These are phyloP conservation scores for Fremontodendron californicum DNA, from an alignment of 345 rosid species.

Conservation along the genomic window DNA sequence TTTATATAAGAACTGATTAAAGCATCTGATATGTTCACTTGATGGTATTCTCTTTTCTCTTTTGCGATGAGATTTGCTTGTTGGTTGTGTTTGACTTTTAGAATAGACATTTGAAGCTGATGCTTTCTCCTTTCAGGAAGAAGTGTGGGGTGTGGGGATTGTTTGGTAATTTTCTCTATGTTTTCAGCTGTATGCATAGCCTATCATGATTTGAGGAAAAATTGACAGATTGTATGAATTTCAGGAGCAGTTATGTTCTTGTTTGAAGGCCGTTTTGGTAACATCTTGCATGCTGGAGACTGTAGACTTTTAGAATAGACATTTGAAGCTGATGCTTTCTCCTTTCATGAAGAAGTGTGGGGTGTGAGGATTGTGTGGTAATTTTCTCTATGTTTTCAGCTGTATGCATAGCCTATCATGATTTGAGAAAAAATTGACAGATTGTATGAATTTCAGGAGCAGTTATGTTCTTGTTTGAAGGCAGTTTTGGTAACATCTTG, in stretches of 20 bases:
- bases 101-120: background rate
- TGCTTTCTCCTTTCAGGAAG: background rate
- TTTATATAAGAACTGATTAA: background rate
- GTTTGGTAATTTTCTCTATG: background rate
- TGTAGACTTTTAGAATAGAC: slow-evolving; percentile 47
- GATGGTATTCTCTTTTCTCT: background rate
- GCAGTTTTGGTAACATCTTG: slow-evolving; percentile 73
- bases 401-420: slow-evolving; percentile 5
- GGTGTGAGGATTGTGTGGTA: background rate
- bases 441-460: slow-evolving; percentile 62
- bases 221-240: slow-evolving; percentile 32
- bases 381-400: background rate
- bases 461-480: slow-evolving; percentile 89
- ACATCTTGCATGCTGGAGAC: slow-evolving; percentile 86
- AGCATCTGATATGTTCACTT: background rate
- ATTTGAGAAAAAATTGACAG: slow-evolving; percentile 22
- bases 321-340: background rate
- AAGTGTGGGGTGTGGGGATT: background rate
- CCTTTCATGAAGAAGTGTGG: background rate
- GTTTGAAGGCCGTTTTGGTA: slow-evolving; percentile 84
- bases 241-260: slow-evolving; percentile 93
- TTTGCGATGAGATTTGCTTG: background rate
- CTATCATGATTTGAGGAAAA: slow-evolving; percentile 7
- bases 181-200: slow-evolving; percentile 6
- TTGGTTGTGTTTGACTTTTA: background rate